Conservation (phyloP, 2,329 filamentous ascomycete genomes). For the Cadophora gregata region DNA sequence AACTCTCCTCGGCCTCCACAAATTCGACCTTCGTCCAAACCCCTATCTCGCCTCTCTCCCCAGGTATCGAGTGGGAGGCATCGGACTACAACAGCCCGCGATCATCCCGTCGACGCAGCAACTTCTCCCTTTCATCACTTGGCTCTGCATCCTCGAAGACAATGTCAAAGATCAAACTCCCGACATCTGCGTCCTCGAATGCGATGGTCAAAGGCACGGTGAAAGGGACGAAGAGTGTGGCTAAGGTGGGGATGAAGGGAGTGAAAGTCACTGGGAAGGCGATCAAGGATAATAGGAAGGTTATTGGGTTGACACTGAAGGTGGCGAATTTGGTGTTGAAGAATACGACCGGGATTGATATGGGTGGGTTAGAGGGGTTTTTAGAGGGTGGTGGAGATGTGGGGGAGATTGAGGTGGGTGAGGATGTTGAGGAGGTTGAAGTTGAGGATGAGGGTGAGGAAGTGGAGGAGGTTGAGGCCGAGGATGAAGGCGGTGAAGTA, state of each 20-base stretch:
- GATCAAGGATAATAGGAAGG: conserved; percentile 4
- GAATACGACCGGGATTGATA: conserved; percentile 1
- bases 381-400: neutral
- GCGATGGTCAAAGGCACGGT: conserved; percentile 1
- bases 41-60: neutral
- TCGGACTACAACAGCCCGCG: neutral
- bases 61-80: neutral
- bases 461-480: neutral
- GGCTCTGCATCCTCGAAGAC: neutral
- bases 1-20: neutral
- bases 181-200: neutral
- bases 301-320: conserved; percentile 2
- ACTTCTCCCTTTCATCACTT: neutral
- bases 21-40: neutral
- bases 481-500: neutral
- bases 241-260: neutral
- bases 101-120: neutral
- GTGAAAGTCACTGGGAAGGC: neutral
- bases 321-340: conserved; percentile 6
- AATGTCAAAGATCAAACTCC: conserved; percentile 3
- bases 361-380: neutral
- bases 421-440: neutral
- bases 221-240: neutral
- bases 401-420: neutral
- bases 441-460: neutral